Conservation (phyloP, 495 filamentous ascomycete species). For the Xylaria nigripes region DNA sequence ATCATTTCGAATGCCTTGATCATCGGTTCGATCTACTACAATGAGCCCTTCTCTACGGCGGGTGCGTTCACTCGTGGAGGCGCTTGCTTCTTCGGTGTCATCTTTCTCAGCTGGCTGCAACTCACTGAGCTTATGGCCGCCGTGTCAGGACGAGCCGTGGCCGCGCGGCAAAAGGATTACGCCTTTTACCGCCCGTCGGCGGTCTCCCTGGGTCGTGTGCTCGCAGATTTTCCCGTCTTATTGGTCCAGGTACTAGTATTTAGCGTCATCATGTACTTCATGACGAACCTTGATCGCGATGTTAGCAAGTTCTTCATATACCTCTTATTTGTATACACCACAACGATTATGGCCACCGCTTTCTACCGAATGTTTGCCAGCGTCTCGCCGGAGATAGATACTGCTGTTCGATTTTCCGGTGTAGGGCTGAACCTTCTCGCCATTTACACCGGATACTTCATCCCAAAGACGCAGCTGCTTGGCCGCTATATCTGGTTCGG, state of each 20-base stretch:
- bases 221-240: conserved; percentile 61
- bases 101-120: conserved; percentile 70
- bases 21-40: conserved; percentile 66
- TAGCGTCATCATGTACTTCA: conserved; percentile 60
- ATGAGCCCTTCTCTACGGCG: conserved; percentile 51
- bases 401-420: conserved; percentile 63
- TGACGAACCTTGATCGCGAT: conserved; percentile 54
- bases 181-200: conserved; percentile 76
- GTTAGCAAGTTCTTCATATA: conserved; percentile 69
- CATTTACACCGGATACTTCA: conserved; percentile 50
- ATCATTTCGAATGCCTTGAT: conserved; percentile 67
- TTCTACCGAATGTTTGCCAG: conserved; percentile 72
- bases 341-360: conserved; percentile 58
- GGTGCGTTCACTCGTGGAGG: conserved; percentile 65
- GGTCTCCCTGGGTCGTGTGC: conserved; percentile 56
- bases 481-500: conserved; percentile 48
- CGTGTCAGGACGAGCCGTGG: conserved; percentile 23
- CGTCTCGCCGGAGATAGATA: conserved; percentile 62
- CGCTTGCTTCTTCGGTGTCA: conserved; percentile 62
- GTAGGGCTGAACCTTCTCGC: conserved; percentile 55
- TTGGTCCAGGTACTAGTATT: conserved; percentile 57
- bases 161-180: conserved; percentile 42
- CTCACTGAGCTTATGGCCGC: conserved; percentile 64
- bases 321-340: conserved; percentile 61
- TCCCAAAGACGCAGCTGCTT: conserved; percentile 31